Base-by-base conservation (phyloP, 768 basidiomycete species). In the Kwoniella europaea region DNA sequence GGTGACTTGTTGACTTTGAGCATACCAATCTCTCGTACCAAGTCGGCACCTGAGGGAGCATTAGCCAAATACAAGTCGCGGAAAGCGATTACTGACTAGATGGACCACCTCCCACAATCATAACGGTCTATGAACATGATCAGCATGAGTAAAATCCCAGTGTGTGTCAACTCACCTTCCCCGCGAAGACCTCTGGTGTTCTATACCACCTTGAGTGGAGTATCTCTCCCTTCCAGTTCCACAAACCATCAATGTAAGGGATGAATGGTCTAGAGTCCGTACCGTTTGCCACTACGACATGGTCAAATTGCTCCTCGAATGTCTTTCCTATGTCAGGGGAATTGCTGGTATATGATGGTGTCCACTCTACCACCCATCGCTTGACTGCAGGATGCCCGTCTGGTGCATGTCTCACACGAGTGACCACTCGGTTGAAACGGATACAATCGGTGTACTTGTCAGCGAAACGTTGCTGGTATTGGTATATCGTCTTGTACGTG, bases 201-300 rank as follows among this genome's bases (percentile, higher is more conserved):
- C 65, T 66, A 41, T 66, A 66, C 65, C 65, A 66, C 24, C 65
- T 56, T n/a, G 65, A 66, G 42, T 66, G 65, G 10, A 55, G 7
- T 20, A 66, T 66, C 22, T 66, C 55, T 12, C 65, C 65, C 43
- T 66, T 66, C 65, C 65, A 66, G 15, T 57, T 43, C 65, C 65
- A 66, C 18, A 66, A 20, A 6, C 65, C 65, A 66, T 66, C 54
- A 5, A 66, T 66, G 55, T 66, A 58, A 22, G 65, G 65, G 2
- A 66, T 66, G 35, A 66, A 66, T 10, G 65, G 65, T 58, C 65
- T 66, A 13, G 65, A 41, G 43, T 66, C 65, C 2, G 65, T 66
- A 15, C 65, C 65, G 24, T 66, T 66, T 1, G 65, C 65, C 15
- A 66, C 54, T 6, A 66, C 65, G 43, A 66, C 24, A 29, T 66